phyloP scores from a whole-genome alignment of 2,329 filamentous ascomycete genomes.

The Colletotrichum sp. region DNA sequence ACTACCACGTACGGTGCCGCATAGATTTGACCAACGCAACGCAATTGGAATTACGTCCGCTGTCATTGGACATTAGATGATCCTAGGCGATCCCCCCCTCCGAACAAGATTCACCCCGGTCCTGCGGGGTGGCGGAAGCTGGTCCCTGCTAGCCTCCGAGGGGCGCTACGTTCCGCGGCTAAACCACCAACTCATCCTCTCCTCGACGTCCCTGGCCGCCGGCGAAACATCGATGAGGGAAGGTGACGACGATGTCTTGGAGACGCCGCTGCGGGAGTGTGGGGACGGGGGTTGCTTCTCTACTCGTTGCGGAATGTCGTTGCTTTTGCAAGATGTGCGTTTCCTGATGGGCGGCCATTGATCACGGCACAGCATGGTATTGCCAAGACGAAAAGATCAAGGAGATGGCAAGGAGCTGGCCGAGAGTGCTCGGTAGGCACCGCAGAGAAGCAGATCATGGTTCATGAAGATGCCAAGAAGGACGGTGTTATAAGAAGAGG shows the following conservation, averaged over 20 bases:
- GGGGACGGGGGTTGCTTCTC: background rate
- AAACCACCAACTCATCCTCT: background rate
- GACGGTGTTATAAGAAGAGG: constrained; percentile 1
- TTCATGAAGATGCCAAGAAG: background rate
- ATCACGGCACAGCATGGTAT: background rate
- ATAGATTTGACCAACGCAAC: background rate
- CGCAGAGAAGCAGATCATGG: background rate
- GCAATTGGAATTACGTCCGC: constrained; percentile 5
- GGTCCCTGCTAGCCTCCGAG: background rate
- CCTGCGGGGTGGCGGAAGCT: background rate
- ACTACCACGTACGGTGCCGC: background rate
- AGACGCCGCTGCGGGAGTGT: background rate
- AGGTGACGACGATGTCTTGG: constrained; percentile 14
- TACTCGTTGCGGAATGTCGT: background rate
- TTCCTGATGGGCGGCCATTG: background rate
- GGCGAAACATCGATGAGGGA: constrained; percentile 5
- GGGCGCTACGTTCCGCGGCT: background rate
- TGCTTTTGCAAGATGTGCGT: background rate
- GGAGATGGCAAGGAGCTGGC: background rate
- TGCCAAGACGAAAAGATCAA: background rate
- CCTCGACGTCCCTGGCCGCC: background rate
- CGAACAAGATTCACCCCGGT: background rate
- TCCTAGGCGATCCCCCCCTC: background rate
- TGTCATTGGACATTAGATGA: background rate
- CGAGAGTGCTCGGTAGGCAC: background rate